phyloP scores from a whole-genome alignment of 257 asterid species.

The Pogostemon cablin region DNA sequence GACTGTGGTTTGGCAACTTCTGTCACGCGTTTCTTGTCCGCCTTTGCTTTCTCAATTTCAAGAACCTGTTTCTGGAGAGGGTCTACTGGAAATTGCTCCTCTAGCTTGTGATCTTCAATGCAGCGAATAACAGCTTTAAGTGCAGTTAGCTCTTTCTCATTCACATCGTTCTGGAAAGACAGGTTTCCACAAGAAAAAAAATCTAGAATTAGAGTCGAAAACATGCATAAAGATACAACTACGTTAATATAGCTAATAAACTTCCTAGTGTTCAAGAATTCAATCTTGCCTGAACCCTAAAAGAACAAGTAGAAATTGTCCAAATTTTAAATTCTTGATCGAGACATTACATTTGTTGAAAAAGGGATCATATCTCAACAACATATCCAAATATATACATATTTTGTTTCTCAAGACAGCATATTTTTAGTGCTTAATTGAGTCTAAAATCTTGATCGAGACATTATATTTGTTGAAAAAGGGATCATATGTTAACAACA shows the following conservation, averaged over 20 bases:
- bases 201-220: background rate
- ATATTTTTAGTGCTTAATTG: background rate
- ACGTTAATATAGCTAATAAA: constrained; percentile 12
- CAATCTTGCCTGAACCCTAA: background rate
- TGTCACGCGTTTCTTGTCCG: constrained; percentile 90
- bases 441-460: no score
- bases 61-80: constrained; percentile 84
- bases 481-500: no score
- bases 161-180: constrained; percentile 67
- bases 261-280: background rate
- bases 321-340: background rate
- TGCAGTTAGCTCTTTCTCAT: constrained; percentile 88
- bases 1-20: constrained; percentile 96
- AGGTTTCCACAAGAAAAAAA: background rate
- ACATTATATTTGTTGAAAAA: no score
- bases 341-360: no score
- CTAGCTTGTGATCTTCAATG: constrained; percentile 90
- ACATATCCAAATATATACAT: no score
- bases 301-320: constrained; percentile 8
- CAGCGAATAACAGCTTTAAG: constrained; percentile 89
- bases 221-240: background rate
- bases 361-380: no score
- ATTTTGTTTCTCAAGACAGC: background rate
- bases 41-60: constrained; percentile 89
- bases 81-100: constrained; percentile 68